phyloP scores from a whole-genome alignment of 208 protist genomes.

The Trypanosoma vivax region DNA sequence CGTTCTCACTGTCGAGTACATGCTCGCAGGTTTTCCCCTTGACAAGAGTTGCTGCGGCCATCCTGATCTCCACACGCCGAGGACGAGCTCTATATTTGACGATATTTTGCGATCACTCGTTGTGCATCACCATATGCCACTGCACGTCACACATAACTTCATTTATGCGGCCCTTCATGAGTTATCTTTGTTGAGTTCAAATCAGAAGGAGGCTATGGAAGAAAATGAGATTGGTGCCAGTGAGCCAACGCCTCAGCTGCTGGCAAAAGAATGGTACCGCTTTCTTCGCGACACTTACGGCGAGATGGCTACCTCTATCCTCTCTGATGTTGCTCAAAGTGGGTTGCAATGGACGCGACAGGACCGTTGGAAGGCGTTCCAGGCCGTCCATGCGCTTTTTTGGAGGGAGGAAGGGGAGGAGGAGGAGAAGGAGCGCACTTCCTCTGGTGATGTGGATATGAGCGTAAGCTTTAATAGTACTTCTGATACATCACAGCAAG shows the following conservation, averaged over 20 bases:
- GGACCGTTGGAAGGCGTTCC: constrained; percentile 52
- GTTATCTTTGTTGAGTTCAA: constrained; percentile 5
- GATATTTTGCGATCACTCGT: constrained; percentile 32
- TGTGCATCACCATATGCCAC: constrained; percentile 16
- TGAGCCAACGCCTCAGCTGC: constrained; percentile 19
- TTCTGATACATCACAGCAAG: neutral
- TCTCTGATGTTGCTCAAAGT: constrained; percentile 30
- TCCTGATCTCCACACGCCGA: neutral
- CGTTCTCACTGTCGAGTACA: constrained; percentile 57
- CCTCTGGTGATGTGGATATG: neutral
- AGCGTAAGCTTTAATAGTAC: neutral
- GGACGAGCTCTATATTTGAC: constrained; percentile 37
- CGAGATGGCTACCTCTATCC: constrained; percentile 5
- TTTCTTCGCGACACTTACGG: constrained; percentile 35
- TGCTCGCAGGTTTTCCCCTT: constrained; percentile 39
- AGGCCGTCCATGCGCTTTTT: constrained; percentile 9
- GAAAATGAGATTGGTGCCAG: neutral
- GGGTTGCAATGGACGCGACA: constrained; percentile 46
- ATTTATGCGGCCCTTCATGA: constrained; percentile 66
- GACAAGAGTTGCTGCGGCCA: constrained; percentile 16
- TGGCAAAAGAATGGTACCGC: constrained; percentile 52
- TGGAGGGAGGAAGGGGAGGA: neutral
- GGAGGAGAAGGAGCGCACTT: neutral
- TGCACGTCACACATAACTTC: constrained; percentile 53
- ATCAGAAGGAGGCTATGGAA: neutral